Conservation (phyloP, 331 rosid species). For the Rosa hybrid region DNA sequence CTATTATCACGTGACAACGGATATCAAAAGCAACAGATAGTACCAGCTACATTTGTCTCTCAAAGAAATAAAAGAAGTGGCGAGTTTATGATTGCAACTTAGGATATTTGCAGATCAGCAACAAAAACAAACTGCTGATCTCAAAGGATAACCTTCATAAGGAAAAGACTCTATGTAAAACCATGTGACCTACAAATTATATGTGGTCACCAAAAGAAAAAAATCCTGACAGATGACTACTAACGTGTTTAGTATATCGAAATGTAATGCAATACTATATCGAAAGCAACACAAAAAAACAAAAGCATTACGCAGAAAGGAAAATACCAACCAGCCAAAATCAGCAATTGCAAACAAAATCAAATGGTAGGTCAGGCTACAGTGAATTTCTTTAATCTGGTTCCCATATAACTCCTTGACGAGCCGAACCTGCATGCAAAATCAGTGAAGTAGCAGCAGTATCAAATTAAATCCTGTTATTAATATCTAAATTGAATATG, state of each 20-base stretch:
- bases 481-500: not conserved
- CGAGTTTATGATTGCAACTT: not conserved
- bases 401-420: constrained; percentile 92
- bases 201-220: not conserved
- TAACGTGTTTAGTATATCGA: not conserved
- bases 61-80: not conserved
- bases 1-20: not conserved
- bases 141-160: not conserved
- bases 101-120: not conserved
- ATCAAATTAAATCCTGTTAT: constrained; percentile 12
- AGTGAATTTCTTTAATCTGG: constrained; percentile 76
- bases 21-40: not conserved
- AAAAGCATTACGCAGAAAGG: not conserved
- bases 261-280: not conserved
- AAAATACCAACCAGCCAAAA: constrained; percentile 72
- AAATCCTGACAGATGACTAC: not conserved
- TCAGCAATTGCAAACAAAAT: constrained; percentile 66
- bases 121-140: not conserved
- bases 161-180: not conserved
- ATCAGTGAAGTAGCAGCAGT: constrained; percentile 20
- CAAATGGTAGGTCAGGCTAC: constrained; percentile 84
- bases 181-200: not conserved
- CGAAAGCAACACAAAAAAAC: not conserved
- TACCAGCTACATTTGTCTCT: constrained; percentile 1
- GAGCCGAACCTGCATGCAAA: constrained; percentile 72